phyloP scores from a whole-genome alignment of 2,329 filamentous ascomycete genomes.

The Shiraia sp. region DNA sequence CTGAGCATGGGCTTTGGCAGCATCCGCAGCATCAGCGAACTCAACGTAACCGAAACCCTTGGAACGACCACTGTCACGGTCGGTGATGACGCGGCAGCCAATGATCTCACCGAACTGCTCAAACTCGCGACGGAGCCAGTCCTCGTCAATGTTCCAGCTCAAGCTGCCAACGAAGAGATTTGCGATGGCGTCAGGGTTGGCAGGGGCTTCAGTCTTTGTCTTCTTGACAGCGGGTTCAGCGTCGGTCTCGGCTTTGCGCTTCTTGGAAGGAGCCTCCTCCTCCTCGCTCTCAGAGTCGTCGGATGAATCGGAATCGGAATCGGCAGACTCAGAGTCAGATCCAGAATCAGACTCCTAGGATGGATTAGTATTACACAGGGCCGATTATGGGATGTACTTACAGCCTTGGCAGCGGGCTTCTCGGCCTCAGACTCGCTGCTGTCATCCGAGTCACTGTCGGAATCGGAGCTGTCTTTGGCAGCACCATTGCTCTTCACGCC shows the following conservation, averaged over 20 bases:
- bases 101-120: constrained; percentile 74
- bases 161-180: constrained; percentile 91
- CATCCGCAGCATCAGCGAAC: constrained; percentile 70
- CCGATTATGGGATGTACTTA: constrained; percentile 26
- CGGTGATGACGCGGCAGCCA: constrained; percentile 79
- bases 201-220: constrained; percentile 62
- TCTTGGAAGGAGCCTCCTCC: constrained; percentile 58
- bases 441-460: constrained; percentile 36
- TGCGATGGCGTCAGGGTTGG: constrained; percentile 52
- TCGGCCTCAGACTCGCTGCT: constrained; percentile 37
- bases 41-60: constrained; percentile 95
- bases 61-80: constrained; percentile 78
- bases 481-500: constrained; percentile 39
- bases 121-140: constrained; percentile 79
- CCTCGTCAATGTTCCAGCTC: constrained; percentile 88
- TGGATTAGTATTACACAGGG: constrained; percentile 21
- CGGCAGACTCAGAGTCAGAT: constrained; percentile 41
- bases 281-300: constrained; percentile 37
- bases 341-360: constrained; percentile 40
- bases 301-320: constrained; percentile 18
- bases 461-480: constrained; percentile 43
- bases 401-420: constrained; percentile 30
- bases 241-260: constrained; percentile 66
- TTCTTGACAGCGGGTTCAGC: constrained; percentile 65
- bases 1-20: constrained; percentile 71